Percentiles rank a stretch among this genome's conserved stretches.
Conservation (phyloP, 1,284 basidiomycete species). For the Ustilago bromivora region DNA sequence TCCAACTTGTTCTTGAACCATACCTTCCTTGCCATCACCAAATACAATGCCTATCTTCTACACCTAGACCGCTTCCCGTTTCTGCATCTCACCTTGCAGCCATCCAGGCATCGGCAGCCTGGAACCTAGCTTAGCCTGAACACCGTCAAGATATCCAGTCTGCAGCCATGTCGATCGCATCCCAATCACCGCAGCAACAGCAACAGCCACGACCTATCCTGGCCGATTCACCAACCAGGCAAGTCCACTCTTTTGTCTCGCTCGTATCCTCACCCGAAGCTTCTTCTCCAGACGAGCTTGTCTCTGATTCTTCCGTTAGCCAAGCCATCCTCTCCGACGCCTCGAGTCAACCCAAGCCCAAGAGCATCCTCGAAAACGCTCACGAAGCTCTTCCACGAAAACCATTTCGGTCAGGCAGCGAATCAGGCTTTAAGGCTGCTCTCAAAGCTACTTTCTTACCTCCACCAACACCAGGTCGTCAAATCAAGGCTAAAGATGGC, state of each 20-base stretch:
- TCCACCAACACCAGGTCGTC: slow-evolving; percentile 54
- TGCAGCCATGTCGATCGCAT: slow-evolving; percentile 22
- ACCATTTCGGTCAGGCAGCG: slow-evolving; percentile 22
- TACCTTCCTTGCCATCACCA: background rate
- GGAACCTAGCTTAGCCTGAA: background rate
- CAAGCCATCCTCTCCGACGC: slow-evolving; percentile 10
- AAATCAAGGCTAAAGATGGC: slow-evolving; percentile 50
- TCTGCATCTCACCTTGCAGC: too few species aligned
- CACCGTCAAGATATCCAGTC: too few species aligned
- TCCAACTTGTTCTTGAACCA: background rate
- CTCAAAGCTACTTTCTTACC: slow-evolving; percentile 59
- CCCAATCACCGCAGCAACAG: slow-evolving; percentile 10
- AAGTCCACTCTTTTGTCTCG: slow-evolving; percentile 12
- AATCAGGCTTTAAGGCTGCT: slow-evolving; percentile 42
- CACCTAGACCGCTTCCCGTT: background rate
- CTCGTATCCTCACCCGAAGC: slow-evolving; percentile 15
- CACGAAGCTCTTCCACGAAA: slow-evolving; percentile 44
- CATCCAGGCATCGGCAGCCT: background rate
- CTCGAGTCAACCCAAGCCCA: slow-evolving; percentile 32
- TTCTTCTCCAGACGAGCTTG: slow-evolving; percentile 29
- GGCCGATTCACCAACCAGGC: slow-evolving; percentile 22
- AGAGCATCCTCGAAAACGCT: slow-evolving; percentile 57
- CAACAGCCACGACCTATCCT: slow-evolving; percentile 1
- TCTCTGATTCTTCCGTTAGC: slow-evolving; percentile 29
- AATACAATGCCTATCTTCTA: background rate